Conservation (phyloP, 2,329 filamentous ascomycete species). For the Parastagonospora avenae region DNA sequence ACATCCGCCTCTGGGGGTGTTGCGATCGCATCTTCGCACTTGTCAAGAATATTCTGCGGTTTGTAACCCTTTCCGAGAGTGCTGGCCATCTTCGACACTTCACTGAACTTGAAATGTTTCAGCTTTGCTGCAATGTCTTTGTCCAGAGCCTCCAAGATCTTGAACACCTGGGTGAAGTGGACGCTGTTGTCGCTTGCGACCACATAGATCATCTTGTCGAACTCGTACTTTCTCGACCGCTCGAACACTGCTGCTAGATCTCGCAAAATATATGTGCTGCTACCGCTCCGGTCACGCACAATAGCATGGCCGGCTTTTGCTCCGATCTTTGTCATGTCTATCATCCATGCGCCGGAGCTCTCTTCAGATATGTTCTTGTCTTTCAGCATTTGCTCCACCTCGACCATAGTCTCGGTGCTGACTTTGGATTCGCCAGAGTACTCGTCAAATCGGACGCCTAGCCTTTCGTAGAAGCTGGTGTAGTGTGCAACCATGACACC, state of each 20-base stretch:
- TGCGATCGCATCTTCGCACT: slow-evolving; percentile 26
- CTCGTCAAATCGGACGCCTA: slow-evolving; percentile 74
- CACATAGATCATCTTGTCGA: slow-evolving; percentile 82
- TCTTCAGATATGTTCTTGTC: slow-evolving; percentile 70
- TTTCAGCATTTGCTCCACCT: slow-evolving; percentile 65
- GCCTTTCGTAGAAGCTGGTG: slow-evolving; percentile 69
- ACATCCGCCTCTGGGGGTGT: slow-evolving; percentile 18
- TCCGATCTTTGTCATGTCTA: slow-evolving; percentile 73
- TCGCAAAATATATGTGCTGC: slow-evolving; percentile 76
- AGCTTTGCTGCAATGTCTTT: slow-evolving; percentile 70
- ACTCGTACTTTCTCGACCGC: slow-evolving; percentile 65
- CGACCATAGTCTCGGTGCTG: slow-evolving; percentile 68
- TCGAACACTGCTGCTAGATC: slow-evolving; percentile 77
- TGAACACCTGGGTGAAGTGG: slow-evolving; percentile 76
- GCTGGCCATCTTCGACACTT: slow-evolving; percentile 57
- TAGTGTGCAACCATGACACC: slow-evolving; percentile 71
- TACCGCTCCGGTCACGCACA: slow-evolving; percentile 75
- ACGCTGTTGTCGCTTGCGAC: slow-evolving; percentile 74
- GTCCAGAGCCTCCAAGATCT: slow-evolving; percentile 75
- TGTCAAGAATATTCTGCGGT: slow-evolving; percentile 69
- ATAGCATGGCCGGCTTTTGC: slow-evolving; percentile 74
- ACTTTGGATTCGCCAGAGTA: slow-evolving; percentile 78
- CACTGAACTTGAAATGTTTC: slow-evolving; percentile 77
- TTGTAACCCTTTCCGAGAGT: slow-evolving; percentile 67
- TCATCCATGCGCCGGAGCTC: slow-evolving; percentile 72